Percentiles rank a stretch among this genome's conserved stretches.
These are phyloP conservation scores for Penicillium coffeae DNA, from an alignment of 495 filamentous ascomycete genomes.

Conservation along the genomic window DNA sequence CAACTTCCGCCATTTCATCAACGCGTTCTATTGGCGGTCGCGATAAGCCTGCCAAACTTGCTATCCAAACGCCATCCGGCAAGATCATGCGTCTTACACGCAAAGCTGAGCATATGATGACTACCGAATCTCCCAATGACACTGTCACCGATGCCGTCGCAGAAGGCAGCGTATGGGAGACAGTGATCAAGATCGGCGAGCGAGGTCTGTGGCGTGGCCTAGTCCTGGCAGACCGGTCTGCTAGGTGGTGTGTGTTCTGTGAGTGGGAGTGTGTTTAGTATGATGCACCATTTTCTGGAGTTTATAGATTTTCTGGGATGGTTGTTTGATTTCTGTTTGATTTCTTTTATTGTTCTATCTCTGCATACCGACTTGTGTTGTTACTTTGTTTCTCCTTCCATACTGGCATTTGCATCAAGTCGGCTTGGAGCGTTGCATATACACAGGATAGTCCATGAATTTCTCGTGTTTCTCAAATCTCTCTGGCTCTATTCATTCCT, in stretches of 20 bases:
- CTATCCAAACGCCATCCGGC: conserved; percentile 91
- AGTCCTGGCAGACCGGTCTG: conserved; percentile 91
- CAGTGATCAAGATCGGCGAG: conserved; percentile 95
- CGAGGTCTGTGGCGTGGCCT: conserved; percentile 86
- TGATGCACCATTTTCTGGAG: background rate
- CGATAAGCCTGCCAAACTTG: conserved; percentile 90
- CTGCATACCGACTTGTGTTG: conserved; percentile 7
- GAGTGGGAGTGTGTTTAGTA: conserved; percentile 77
- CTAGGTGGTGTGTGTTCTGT: conserved; percentile 96
- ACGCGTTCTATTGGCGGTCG: conserved; percentile 43
- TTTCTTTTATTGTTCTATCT: conserved; percentile 9
- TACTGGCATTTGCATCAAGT: conserved; percentile 29
- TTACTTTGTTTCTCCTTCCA: conserved; percentile 11
- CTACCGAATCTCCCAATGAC: conserved; percentile 40
- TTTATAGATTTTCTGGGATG: background rate
- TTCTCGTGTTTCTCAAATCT: conserved; percentile 10
- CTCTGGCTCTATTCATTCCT: background rate
- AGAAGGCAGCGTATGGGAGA: conserved; percentile 90
- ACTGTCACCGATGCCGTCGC: conserved; percentile 52
- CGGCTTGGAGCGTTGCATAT: conserved; percentile 26
- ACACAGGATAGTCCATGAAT: conserved; percentile 1
- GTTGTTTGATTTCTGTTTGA: conserved; percentile 12
- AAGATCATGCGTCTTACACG: conserved; percentile 89
- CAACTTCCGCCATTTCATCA: conserved; percentile 53
- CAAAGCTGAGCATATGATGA: conserved; percentile 70